Evolutionary conservation across 179 eudicot genomes (phyloP), one percentile per base, ranked within the genome.

Genomic region (Silene coronaria): DNA sequence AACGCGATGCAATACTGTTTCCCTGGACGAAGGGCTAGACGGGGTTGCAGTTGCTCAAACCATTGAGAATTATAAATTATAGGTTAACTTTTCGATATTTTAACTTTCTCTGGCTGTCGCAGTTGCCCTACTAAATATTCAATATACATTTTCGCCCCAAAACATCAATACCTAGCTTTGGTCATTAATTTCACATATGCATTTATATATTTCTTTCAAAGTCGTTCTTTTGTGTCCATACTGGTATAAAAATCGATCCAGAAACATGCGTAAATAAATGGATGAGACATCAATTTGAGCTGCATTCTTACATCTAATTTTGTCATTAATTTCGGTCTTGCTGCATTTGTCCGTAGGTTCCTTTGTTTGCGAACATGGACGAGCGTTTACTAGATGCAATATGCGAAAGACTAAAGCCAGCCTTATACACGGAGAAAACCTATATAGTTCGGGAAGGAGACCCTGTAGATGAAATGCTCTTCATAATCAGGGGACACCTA

Each of bases 391-490:
- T 83, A 0, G 88, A 85, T 42, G 88, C 88, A 3, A 83, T 85
- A 21, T 85, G 88, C 12, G 88, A 85, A 70, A 78, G 88, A 3
- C 79, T 85, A 24, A 76, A 78, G 38, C 88, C 88, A 19, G 80
- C 84, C 71, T 67, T 85, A 32, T 85, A 82, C 82, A 85, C 88
- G 0, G 86, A 85, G 21, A 67, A 80, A 1, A 83, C 86, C 9
- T 85, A 53, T 77, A 81, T 80, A 9, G 86, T 83, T 21, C 81
- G 88, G n/a, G 88, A 85, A 75, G 86, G 88, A 0, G 86, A 83
- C 75, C 87, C 89, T 0, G 87, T 84, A 0, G 84, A 86, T n/a
- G 89, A 86, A 67, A 86, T 86, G 89, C 74, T 82, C 36, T 84
- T 86, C 79, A 81, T 86, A 68, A 86, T 86, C 45, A 75, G 89